These are phyloP conservation scores for Xylaria grammica DNA, from an alignment of 495 filamentous ascomycete genomes.

Conservation along the genomic window DNA sequence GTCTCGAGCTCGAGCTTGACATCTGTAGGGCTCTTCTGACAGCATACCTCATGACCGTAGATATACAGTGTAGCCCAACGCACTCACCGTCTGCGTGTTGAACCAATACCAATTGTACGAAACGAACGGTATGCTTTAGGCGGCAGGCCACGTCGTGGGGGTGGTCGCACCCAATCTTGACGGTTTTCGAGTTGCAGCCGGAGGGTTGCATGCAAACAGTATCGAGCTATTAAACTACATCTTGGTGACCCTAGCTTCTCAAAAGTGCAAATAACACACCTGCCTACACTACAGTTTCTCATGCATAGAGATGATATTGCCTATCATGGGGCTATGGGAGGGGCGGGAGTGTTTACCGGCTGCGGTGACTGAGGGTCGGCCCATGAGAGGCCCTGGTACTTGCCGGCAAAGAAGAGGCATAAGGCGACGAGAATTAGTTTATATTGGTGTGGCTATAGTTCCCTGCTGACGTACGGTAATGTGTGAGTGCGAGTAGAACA, in stretches of 20 bases:
- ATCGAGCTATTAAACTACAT: slow-evolving; percentile 9
- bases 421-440: too few species aligned
- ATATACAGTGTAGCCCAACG: background rate
- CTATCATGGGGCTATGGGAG: background rate
- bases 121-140: background rate
- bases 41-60: background rate
- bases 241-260: background rate
- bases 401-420: too few species aligned
- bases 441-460: too few species aligned
- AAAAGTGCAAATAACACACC: background rate
- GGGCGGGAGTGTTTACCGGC: background rate
- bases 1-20: slow-evolving; percentile 20
- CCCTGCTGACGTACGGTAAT: too few species aligned
- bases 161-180: slow-evolving; percentile 2
- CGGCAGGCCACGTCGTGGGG: slow-evolving; percentile 19
- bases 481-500: too few species aligned
- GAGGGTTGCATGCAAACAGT: slow-evolving; percentile 8
- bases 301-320: background rate
- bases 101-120: background rate
- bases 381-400: too few species aligned
- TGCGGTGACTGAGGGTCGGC: background rate
- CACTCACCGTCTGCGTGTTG: background rate
- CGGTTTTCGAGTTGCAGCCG: slow-evolving; percentile 23
- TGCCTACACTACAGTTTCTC: background rate
- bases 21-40: slow-evolving; percentile 10